These are phyloP conservation scores for Diversispora eburnea DNA, from an alignment of 192 early-diverging fungal genomes.

Conservation along the genomic window DNA sequence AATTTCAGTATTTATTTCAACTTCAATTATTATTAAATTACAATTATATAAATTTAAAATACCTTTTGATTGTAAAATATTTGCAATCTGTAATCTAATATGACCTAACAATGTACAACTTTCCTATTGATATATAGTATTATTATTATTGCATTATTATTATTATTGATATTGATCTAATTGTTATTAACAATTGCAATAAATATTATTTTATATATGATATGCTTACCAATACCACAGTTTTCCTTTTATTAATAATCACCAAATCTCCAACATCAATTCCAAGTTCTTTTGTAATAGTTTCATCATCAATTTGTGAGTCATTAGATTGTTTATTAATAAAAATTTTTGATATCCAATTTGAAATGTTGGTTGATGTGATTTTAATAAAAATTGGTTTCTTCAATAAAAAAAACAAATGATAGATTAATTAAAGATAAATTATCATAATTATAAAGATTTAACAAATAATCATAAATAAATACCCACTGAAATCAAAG, in stretches of 20 bases:
- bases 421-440: too few species aligned
- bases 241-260: constrained; percentile 50
- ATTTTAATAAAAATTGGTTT: too few species aligned
- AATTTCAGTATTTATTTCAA: not conserved
- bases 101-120: constrained; percentile 60
- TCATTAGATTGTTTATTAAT: too few species aligned
- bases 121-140: constrained; percentile 28
- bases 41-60: not conserved
- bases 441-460: too few species aligned
- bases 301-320: constrained; percentile 5
- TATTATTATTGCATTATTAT: not conserved
- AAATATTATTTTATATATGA: not conserved
- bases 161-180: not conserved
- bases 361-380: too few species aligned
- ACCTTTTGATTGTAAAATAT: constrained; percentile 50
- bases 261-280: constrained; percentile 56
- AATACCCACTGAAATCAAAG: too few species aligned
- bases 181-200: not conserved
- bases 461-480: too few species aligned
- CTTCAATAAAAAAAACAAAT: too few species aligned
- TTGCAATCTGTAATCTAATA: constrained; percentile 51
- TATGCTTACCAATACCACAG: constrained; percentile 46
- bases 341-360: too few species aligned
- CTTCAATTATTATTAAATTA: too few species aligned
- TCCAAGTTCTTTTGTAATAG: constrained; percentile 30